Evolutionary conservation across 768 basidiomycete genomes (phyloP), one percentile per base, ranked within the genome.

Genomic region (Mycena venus): DNA sequence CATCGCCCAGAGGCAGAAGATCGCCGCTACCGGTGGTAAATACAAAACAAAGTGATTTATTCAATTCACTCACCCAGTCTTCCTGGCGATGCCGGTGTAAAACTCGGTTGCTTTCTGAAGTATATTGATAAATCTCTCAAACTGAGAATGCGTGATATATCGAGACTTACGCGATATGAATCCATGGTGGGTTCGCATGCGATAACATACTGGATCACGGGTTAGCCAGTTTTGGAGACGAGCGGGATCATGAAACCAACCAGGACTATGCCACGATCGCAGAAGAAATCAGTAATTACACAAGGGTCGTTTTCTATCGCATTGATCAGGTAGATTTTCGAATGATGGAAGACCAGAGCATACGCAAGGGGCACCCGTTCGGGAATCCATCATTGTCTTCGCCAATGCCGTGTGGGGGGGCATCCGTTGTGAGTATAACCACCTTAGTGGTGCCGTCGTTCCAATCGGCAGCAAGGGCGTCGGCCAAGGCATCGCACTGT

Each of bases 401-500:
- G 25, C 89, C 90, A 55, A 91, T 85, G 12, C 90, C 91, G 82
- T 91, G 91, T 1, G 90, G 89, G 40, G 90, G 90, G 1, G 91
- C 86, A 79, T 91, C 91, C 15, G 90, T 89, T 56, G 91, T 88
- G 21, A 91, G 81, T 2, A 92, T 86, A 21, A 86, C 85, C 82
- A 91, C 88, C 83, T 90, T 91, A 6, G 86, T 83, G 4, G 89
- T 88, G 7, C 83, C 79, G 23, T 84, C 83, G 40, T 86, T 83
- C 91, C 91, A 92, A 29, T 86, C 82, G 77, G 90, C 79, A 36
- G 85, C 83, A 68, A 90, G 74, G 4, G 87, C 86, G 44, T 86
- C 88, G 19, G 86, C 84, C 74, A 91, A 80, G 23, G 88, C 91
- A 6, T 89, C 89, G 2, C 89, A 90, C 36, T 89, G 86, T 8